A percentile compares a stretch with the other conserved stretches of the same genome.
Conservation (phyloP, 805 yeast species). For the Starmerella apicola region DNA sequence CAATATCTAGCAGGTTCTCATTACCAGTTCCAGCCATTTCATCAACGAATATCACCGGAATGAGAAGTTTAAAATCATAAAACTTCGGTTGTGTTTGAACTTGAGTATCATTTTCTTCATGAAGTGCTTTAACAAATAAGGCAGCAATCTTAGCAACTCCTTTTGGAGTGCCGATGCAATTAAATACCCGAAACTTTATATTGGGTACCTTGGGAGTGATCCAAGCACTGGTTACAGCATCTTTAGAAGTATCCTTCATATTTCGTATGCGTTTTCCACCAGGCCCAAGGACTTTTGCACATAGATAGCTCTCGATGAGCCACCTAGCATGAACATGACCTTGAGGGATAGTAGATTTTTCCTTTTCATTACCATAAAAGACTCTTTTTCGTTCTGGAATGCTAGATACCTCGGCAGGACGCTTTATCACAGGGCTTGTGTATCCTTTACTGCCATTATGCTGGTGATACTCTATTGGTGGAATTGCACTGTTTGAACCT, state of each 20-base stretch:
- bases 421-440: too few relatives aligned
- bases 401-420: too few relatives aligned
- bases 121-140: conserved; percentile 50
- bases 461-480: too few relatives aligned
- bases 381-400: too few relatives aligned
- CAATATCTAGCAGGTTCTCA: conserved; percentile 62
- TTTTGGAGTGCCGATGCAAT: conserved; percentile 63
- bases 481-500: too few relatives aligned
- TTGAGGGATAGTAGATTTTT: too few relatives aligned
- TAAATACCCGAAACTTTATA: conserved; percentile 61
- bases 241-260: conserved; percentile 12
- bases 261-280: conserved; percentile 14
- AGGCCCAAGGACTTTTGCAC: conserved; percentile 16
- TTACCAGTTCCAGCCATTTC: conserved; percentile 72
- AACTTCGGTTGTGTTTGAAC: conserved; percentile 43
- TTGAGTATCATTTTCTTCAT: conserved; percentile 48
- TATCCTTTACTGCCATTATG: too few relatives aligned
- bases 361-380: too few relatives aligned
- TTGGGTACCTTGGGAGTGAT: conserved; percentile 31
- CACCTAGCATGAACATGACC: conserved; percentile 10
- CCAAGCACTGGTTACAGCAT: conserved; percentile 14
- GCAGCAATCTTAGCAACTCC: conserved; percentile 76
- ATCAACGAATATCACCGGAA: conserved; percentile 74
- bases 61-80: conserved; percentile 45
- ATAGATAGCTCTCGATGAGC: conserved; percentile 12